Evolutionary conservation across 2,329 filamentous ascomycete species (phyloP), one percentile per base, ranked within the genome.

Genomic region (Cladophialophora yegresii): DNA sequence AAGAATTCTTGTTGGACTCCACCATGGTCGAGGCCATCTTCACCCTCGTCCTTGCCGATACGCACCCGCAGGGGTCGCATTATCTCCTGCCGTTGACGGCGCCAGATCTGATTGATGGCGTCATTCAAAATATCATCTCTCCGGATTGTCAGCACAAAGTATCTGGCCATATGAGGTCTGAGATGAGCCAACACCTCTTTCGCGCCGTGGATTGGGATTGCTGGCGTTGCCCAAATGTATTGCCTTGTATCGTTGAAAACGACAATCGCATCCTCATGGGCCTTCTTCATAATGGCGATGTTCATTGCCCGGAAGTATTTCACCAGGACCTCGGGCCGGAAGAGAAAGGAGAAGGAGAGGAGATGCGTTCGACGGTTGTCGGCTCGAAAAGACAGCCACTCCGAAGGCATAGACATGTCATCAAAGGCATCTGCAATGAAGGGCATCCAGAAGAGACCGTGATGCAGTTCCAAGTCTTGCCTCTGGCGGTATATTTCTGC

Each of bases 1-100:
- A 99, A 98, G 75, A 96, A 98, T 69, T 99, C 95, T 74, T 96
- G 93, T 71, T 97, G 93, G 0, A 99, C 93, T 67, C 95, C 95
- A 50, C 95, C 95, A 55, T 93, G 92, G 75, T 99, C 95, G 36
- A 96, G 86, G 0, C 95, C 95, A 74, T 96, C 88, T 75, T 98
- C 95, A 32, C 92, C 91, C 59, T 83, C 82, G 36, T 91, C 88
- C 73, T 92, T 89, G 3, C 92, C 92, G 63, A 98, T 85, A 57
- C 91, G 88, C 8, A 99, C 89, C 72, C 96, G 96, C 36, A 99
- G 79, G 0, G 95, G 95, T 28, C 92, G 86, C 72, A 93, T 80
- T 2, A 98, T 80, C 77, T 97, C 92, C 40, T 90, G 84, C 72
- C 87, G 86, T 75, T 97, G 89, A 40, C 92, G 85, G 60, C 91